Evolutionary conservation across 1,139 yeast species (phyloP), one percentile per base, ranked within the genome.

Genomic region (Geotrichum cucujoidarum): DNA sequence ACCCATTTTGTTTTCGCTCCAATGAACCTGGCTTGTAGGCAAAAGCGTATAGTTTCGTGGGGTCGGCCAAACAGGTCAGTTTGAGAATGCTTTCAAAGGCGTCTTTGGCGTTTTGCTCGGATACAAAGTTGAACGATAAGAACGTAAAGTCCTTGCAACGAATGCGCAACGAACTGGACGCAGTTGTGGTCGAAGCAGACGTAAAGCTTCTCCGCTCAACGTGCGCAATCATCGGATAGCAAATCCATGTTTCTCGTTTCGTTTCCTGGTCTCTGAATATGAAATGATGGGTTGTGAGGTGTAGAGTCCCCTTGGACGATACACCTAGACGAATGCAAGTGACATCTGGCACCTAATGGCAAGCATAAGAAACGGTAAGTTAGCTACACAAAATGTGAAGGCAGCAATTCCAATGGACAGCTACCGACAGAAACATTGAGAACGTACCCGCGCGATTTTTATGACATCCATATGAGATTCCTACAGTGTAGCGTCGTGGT

Each of bases 91-190:
- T 80, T 37, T 81, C 84, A 61, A 75, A 88, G 1, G 83, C 95
- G 50, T 84, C 94, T 29, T 69, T 69, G 49, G 95, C 84, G 24
- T 77, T 73, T 14, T 67, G 58, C 45, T 81, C 82, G 57, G 76
- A 74, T 27, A 64, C 64, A 62, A 92, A 86, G 61, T 86, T 92
- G 59, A 92, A 75, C 18, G 95, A 80, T 49, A 89, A 72, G 58
- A 78, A 85, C n/a, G 92, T 83, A 65, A 88, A 92, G 64, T 92
- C 97, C 55, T 88, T 81, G 61, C 97, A 87, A 40, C 81, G 77
- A 13, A 92, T 65, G 42, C 95, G 76, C 43, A 92, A 71, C 53
- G 40, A 43, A 25, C 48, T 48, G 14, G 37, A 35, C 39, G 49
- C 48, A 21, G 36, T 32, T 5, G 50, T 39, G 21, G 46, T 30